Base-by-base conservation (phyloP, 768 basidiomycete genomes). In the Tulasnella sp. region DNA sequence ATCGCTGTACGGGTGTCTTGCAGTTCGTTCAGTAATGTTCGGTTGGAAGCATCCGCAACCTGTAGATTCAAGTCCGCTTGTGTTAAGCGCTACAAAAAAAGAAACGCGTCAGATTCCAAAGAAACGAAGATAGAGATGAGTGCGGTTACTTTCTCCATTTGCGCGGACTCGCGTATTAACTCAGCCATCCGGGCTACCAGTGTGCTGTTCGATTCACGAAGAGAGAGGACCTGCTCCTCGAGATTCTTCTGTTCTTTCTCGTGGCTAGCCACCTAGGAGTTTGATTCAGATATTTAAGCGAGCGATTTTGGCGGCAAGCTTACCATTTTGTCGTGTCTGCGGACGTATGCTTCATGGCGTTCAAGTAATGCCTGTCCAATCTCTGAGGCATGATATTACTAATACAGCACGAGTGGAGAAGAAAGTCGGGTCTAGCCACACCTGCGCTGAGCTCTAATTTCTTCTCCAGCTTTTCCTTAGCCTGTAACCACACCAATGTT, bases 311-410 rank as follows among this genome's bases (percentile, higher is more conserved):
- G 19, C 19, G n/a, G 22, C 16, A 29, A 19, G 69, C 22, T 36
- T 34, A 70, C 69, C 34, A 70, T 42, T 26, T 70, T 70, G 17
- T 91, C 88, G 71, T 88, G 86, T 77, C 85, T 84, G 64, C 89
- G 86, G 35, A 93, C 87, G 79, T 92, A 92, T 3, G 90, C 91
- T 81, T 95, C 94, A 78, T 95, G 93, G 73, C 89, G 83, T 77
- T 91, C 88, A 64, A 97, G 80, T 63, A 97, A 81, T 4, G 95
- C 94, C 79, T 94, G 92, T 14, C 94, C 94, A 35, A 96, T 89
- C 84, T 95, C 94, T 94, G 40, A n/a, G 14, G n/a, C 59, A 40
- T 37, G 22, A 32, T 26, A 44, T 62, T 9, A 65, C 29, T 19
- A 70, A 72, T 37, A 41, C 76, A 68, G 65, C 62, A 40, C 35